Evolutionary conservation across 1,284 basidiomycete genomes (phyloP), one percentile per base, ranked within the genome.

Genomic region (Sphaerobolus stellatus): DNA sequence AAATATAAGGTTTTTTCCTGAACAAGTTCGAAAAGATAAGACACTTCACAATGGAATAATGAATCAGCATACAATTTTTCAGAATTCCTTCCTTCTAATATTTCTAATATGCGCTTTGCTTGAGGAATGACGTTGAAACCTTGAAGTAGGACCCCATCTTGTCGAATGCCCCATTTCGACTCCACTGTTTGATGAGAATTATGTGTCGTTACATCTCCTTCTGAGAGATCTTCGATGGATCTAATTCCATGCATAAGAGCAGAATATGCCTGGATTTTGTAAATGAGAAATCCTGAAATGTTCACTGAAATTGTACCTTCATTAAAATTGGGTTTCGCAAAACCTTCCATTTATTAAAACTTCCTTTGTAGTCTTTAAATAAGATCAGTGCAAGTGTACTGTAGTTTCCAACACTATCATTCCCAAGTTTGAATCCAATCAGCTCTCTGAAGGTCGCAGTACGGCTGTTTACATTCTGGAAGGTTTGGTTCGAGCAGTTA

Each of bases 141-240:
- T 54, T 87, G 87, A 59, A 97, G 78, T 38, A 98, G 81, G 1
- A 98, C 95, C 4, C 95, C 95, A 74, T 98, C 95, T 92, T 94
- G 63, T 45, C 52, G 16, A 8, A 41, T 20, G 22, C 6, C n/a
- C 20, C 22, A n/a, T n/a, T n/a, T n/a, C n/a, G n/a, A n/a, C n/a
- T 3, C 20, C 3, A 22, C 28, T 2, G 11, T 18, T 25, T n/a
- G 13, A 13, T 27, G 11, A 30, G 29, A 7, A 14, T 44, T 13
- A 16, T n/a, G n/a, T n/a, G n/a, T n/a, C n/a, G 36, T 38, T 22
- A 38, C 36, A 3, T 38, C n/a, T 7, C 36, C 36, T 3, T 38
- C 36, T 7, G 36, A 7, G 7, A 38, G 36, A 7, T 22, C 3
- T 7, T 38, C 22, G 4, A 38, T 7, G 4, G 36, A 38, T n/a